Evolutionary conservation across 768 basidiomycete genomes (phyloP), one percentile per base, ranked within the genome.

Genomic region (Guyanaporus albipodus): DNA sequence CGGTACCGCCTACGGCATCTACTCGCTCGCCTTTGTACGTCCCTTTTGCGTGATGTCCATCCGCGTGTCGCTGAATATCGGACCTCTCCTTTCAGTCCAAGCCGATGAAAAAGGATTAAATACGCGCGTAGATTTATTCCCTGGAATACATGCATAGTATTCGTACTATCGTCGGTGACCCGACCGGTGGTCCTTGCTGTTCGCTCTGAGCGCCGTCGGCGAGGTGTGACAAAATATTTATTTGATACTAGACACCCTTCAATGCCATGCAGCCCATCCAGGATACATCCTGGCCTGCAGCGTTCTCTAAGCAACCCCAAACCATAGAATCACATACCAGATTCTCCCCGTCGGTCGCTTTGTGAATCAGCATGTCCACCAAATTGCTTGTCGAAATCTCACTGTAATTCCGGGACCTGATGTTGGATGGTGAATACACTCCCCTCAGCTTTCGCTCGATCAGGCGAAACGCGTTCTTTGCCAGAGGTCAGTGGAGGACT

Each of bases 281-380:
- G 82, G 78, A 68, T 95, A 96, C 94, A 96, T 96, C 61, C 78
- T 83, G 11, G 77, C 77, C 92, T 94, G 29, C 31, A 36, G n/a
- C 23, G 26, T 12, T 51, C 19, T 54, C 50, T 63, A 23, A 56
- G 38, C 21, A 21, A 26, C 33, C 4, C 2, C 4, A 4, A 14
- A 6, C 28, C 14, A n/a, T 3, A n/a, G 18, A 17, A 12, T 22
- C 11, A 48, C 79, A 58, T 43, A 79, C 85, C 67, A 99, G 66
- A 59, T 96, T 93, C 18, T 62, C 66, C 2, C 69, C 58, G 64
- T 84, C 82, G 4, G 80, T 89, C 14, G 96, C 91, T 62, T 96
- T 90, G 58, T 90, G 85, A 47, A 98, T 94, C 44, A 98, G 71
- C 59, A 85, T 76, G 61, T 97, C 91, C 47, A 97, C 96, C 40